Base-by-base conservation (phyloP, 257 asterid species). In the Buddleja alternifolia region DNA sequence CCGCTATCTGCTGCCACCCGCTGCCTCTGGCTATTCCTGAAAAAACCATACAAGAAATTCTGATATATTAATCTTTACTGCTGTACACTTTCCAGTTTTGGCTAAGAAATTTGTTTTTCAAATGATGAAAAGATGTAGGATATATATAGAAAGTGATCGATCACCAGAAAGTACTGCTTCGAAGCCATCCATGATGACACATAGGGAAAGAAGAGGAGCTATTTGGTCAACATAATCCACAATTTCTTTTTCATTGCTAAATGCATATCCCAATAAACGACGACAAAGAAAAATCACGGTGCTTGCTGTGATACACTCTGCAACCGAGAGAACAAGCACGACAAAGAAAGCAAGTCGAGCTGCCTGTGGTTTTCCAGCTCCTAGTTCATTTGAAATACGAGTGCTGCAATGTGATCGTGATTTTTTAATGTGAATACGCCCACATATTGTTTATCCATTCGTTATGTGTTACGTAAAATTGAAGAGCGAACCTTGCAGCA, bases 1-100 rank as follows among this genome's bases (percentile, higher is more conserved):
- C 89, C 34, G 83, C 84, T 15, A 84, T 69, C 12, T 81, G 83
- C 71, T 84, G 86, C 86, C 86, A 81, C 29, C 86, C 89, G 48
- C 84, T 73, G 12, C 86, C 84, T 67, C 86, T 78, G 1, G 86
- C 86, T 59, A 84, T 71, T 19, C 89, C 89, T 84, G 74, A 21
- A 19, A 21, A 46, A 24, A 47, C 45, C 10, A 36, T 21, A 3
- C 4, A 46, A 65, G 7, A 7, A 1, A 40, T 7, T 7, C 2
- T 5, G 34, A 29, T 29, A 29, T 29, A 29, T 29, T 29, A n/a
- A n/a, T n/a, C n/a, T n/a, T n/a, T n/a, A n/a, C n/a, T n/a, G n/a
- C n/a, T n/a, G n/a, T n/a, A n/a, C n/a, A n/a, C n/a, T n/a, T n/a
- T n/a, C n/a, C 34, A 29, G 2, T 29, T 29, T 29, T 29, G 34